Conservation (phyloP, 257 asterid genomes). For the Petrea volubilis region DNA sequence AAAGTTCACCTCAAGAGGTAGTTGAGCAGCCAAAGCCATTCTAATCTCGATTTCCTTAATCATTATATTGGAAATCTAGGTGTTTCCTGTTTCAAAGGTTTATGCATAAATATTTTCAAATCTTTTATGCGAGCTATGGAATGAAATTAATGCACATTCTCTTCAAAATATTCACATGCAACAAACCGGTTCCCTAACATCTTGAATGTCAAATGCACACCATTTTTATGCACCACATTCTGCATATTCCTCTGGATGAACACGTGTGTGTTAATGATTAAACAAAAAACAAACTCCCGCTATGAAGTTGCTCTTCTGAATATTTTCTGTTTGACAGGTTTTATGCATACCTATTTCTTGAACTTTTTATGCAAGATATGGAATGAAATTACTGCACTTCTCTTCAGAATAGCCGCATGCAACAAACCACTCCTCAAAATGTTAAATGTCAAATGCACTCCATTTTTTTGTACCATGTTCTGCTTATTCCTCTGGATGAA, state of each 20-base stretch:
- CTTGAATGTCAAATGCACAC: too few species aligned
- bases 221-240: too few species aligned
- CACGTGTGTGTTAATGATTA: too few species aligned
- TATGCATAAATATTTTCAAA: too few species aligned
- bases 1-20: constrained; percentile 82
- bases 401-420: neutral
- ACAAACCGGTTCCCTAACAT: too few species aligned
- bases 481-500: neutral
- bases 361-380: neutral
- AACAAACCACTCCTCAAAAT: neutral
- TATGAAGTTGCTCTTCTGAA: too few species aligned
- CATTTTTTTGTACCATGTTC: neutral
- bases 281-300: too few species aligned
- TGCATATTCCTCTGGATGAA: too few species aligned
- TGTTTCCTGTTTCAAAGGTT: constrained; percentile 18
- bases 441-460: neutral
- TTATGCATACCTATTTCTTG: neutral
- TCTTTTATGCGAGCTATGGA: too few species aligned
- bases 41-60: constrained; percentile 9
- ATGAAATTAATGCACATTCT: too few species aligned
- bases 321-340: too few species aligned
- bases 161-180: too few species aligned
- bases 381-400: neutral
- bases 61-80: constrained; percentile 5
- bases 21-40: constrained; percentile 12